Conservation (phyloP, 148 eudicot genomes). For the Vaccinium macrocarpon region DNA sequence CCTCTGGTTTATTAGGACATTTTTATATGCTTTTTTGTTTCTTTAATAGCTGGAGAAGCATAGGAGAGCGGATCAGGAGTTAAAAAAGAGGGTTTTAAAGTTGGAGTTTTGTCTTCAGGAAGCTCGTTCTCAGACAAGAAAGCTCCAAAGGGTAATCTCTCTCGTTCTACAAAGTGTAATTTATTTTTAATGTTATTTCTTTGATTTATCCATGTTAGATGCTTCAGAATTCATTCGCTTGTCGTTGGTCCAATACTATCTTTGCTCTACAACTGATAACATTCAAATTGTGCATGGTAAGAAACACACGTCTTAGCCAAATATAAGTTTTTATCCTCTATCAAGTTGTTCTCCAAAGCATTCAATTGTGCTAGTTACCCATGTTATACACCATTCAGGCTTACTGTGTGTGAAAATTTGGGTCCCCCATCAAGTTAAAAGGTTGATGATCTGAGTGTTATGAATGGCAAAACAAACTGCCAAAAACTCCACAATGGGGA, state of each 20-base stretch:
- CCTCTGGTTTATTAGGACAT: not conserved
- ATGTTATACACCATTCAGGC: not conserved
- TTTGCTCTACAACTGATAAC: conserved; percentile 2
- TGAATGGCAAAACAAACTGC: not conserved
- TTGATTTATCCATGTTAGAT: not conserved
- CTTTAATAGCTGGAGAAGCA: conserved; percentile 72
- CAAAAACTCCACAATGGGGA: not conserved
- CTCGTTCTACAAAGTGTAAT: not conserved
- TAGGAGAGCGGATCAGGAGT: conserved; percentile 75
- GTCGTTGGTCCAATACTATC: not conserved
- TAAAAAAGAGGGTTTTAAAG: conserved; percentile 87
- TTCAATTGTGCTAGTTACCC: not conserved
- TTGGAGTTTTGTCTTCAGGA: conserved; percentile 96
- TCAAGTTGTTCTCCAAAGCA: not conserved
- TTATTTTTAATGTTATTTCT: not conserved
- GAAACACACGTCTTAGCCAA: conserved; percentile 6
- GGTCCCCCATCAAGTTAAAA: not conserved
- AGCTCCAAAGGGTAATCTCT: conserved; percentile 76
- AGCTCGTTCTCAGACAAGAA: conserved; percentile 92
- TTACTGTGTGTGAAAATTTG: not conserved
- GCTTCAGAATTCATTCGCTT: conserved; percentile 3
- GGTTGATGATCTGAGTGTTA: not conserved
- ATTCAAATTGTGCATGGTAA: not conserved
- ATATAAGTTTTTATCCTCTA: not conserved
- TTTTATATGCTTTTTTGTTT: not conserved